Percentiles rank a stretch among this genome's conserved stretches.
Evolutionary conservation across 2,329 filamentous ascomycete genomes (phyloP).

Genomic region (Colletotrichum siamense): DNA sequence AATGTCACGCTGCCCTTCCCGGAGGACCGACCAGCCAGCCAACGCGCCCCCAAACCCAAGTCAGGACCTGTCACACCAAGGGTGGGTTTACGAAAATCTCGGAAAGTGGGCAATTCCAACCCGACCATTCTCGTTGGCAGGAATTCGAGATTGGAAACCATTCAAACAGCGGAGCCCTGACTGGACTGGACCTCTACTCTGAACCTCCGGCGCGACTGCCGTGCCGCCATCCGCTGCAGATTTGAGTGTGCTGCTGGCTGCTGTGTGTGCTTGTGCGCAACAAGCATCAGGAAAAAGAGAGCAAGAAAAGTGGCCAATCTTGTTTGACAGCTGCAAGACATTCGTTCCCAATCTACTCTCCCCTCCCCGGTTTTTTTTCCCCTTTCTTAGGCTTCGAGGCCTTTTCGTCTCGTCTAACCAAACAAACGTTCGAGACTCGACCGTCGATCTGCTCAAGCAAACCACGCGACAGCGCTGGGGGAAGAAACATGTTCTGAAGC

Average conservation of each 20-base stretch:
- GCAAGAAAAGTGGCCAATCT: background rate
- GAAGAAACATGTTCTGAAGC: background rate
- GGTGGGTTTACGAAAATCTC: background rate
- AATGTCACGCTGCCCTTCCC: background rate
- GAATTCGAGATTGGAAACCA: background rate
- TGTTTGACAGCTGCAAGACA: background rate
- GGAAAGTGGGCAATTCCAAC: background rate
- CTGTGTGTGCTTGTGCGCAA: background rate
- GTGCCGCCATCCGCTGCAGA: background rate
- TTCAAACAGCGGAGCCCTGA: background rate
- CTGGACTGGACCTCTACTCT: background rate
- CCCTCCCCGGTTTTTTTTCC: background rate
- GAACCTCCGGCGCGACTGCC: background rate
- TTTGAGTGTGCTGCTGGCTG: background rate
- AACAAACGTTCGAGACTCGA: background rate
- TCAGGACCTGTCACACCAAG: background rate
- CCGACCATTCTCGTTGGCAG: background rate
- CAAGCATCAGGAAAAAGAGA: background rate
- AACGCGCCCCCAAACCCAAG: background rate
- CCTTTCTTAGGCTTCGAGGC: background rate
- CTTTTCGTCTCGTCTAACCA: background rate
- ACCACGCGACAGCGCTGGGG: background rate
- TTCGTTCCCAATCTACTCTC: background rate
- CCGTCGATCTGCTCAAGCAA: background rate
- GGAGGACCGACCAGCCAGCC: background rate